A percentile compares a stretch with the other conserved stretches of the same genome.
phyloP scores from a whole-genome alignment of 306 rosid species.

The Psophocarpus tetragonolobus region DNA sequence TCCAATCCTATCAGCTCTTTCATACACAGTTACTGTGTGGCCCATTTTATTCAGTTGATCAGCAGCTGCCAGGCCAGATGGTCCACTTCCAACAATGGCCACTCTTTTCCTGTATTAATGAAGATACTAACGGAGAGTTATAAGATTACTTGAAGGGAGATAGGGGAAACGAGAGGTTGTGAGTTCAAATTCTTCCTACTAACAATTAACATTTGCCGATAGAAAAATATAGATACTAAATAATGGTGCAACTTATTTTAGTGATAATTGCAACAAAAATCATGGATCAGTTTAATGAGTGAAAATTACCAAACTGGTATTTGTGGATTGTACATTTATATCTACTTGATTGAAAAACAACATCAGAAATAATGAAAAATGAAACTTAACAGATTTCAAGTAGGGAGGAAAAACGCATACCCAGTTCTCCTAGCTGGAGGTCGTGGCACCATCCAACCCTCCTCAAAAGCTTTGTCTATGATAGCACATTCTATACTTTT shows the following conservation, averaged over 20 bases:
- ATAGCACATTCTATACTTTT: slow-evolving; percentile 9
- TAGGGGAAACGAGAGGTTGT: no score
- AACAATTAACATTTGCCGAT: no score
- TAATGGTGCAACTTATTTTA: background rate
- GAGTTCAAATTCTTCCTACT: no score
- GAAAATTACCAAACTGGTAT: background rate
- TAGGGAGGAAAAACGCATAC: background rate
- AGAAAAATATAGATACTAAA: slow-evolving; percentile 48
- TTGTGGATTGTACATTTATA: background rate
- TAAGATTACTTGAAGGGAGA: no score
- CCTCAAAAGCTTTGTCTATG: slow-evolving; percentile 18
- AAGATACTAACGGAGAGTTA: slow-evolving; percentile 50
- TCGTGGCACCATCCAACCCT: slow-evolving; percentile 11
- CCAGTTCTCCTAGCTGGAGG: background rate
- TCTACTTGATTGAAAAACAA: background rate
- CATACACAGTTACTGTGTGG: slow-evolving; percentile 56
- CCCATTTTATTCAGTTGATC: slow-evolving; percentile 95
- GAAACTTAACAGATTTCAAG: background rate
- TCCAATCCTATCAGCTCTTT: slow-evolving; percentile 12
- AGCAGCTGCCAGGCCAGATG: slow-evolving; percentile 97
- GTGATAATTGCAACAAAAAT: background rate
- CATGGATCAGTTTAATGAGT: background rate
- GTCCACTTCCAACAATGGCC: slow-evolving; percentile 94
- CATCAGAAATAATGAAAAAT: background rate
- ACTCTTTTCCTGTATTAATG: slow-evolving; percentile 67